Conservation (phyloP, 352 stramenopile genomes). For the Globisporangium iwayamae region DNA sequence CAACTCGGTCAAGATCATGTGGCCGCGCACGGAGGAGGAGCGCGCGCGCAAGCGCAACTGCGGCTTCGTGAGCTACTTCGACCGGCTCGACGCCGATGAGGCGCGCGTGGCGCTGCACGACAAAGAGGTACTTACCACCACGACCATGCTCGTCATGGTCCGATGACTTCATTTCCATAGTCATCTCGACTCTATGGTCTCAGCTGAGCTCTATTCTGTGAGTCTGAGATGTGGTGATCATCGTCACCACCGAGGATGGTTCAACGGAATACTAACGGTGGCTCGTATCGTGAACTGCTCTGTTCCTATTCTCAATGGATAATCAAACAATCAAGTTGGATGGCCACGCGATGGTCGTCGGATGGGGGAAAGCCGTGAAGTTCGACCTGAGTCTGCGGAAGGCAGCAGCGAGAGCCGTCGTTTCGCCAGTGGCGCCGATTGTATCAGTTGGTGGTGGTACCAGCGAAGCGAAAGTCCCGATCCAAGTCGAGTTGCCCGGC, state of each 20-base stretch:
- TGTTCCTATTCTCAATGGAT: background rate
- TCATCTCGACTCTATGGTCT: background rate
- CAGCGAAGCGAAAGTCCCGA: constrained; percentile 15
- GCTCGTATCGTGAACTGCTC: constrained; percentile 14
- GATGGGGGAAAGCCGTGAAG: constrained; percentile 80
- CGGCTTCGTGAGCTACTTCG: constrained; percentile 95
- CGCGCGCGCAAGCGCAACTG: constrained; percentile 85
- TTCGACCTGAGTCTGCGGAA: constrained; percentile 38
- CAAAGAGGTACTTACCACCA: constrained; percentile 46
- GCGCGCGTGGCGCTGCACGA: constrained; percentile 65
- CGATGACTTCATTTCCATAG: background rate
- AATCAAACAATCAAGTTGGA: constrained; percentile 41
- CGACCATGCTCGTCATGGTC: background rate
- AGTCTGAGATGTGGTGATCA: background rate
- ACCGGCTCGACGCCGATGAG: constrained; percentile 78
- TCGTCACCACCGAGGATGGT: background rate
- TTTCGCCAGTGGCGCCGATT: constrained; percentile 4
- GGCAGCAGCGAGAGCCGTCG: constrained; percentile 14
- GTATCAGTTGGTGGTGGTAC: background rate
- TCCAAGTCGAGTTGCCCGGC: constrained; percentile 38
- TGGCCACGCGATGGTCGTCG: constrained; percentile 69
- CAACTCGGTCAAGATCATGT: constrained; percentile 98
- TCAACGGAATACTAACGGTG: constrained; percentile 7
- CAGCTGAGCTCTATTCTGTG: background rate
- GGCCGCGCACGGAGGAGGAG: constrained; percentile 94